These are phyloP conservation scores for Metarhizium humberi DNA, from an alignment of 2,329 filamentous ascomycete genomes.

Conservation along the genomic window DNA sequence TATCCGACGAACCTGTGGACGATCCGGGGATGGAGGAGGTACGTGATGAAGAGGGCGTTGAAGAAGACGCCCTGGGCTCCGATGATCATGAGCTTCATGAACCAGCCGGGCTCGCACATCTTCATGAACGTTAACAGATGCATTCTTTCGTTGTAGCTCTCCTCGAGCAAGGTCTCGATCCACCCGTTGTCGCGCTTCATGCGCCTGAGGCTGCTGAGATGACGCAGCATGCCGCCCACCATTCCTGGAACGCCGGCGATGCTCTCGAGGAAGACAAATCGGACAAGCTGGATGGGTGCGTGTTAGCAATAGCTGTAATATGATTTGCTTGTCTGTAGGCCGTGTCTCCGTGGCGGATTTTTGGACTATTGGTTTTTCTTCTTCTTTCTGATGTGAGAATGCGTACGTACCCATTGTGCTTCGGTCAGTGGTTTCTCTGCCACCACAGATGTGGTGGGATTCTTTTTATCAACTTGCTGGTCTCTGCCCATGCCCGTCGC, in stretches of 20 bases:
- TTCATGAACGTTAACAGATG: conserved; percentile 89
- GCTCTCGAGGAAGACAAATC: conserved; percentile 89
- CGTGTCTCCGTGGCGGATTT: neutral
- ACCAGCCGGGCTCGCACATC: conserved; percentile 63
- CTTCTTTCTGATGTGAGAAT: neutral
- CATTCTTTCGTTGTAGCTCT: conserved; percentile 91
- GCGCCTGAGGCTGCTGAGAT: conserved; percentile 72
- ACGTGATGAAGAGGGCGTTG: conserved; percentile 84
- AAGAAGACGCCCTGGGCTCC: conserved; percentile 94
- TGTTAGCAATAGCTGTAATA: conserved; percentile 3
- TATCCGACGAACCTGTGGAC: conserved; percentile 96
- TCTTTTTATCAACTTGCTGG: conserved; percentile 54
- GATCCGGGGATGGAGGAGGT: conserved; percentile 76
- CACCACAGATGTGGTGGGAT: conserved; percentile 44
- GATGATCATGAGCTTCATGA: conserved; percentile 88
- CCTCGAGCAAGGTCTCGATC: conserved; percentile 88
- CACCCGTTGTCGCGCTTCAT: conserved; percentile 93
- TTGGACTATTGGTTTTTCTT: neutral
- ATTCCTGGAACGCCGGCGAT: conserved; percentile 94
- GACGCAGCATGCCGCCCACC: conserved; percentile 90
- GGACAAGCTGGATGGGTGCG: conserved; percentile 44
- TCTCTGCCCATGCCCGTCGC: conserved; percentile 65
- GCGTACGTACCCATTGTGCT: conserved; percentile 60
- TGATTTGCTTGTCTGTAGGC: neutral
- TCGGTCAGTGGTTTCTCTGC: conserved; percentile 62